Evolutionary conservation across 768 basidiomycete species (phyloP).

Genomic region (Agaricus subrufescens): DNA sequence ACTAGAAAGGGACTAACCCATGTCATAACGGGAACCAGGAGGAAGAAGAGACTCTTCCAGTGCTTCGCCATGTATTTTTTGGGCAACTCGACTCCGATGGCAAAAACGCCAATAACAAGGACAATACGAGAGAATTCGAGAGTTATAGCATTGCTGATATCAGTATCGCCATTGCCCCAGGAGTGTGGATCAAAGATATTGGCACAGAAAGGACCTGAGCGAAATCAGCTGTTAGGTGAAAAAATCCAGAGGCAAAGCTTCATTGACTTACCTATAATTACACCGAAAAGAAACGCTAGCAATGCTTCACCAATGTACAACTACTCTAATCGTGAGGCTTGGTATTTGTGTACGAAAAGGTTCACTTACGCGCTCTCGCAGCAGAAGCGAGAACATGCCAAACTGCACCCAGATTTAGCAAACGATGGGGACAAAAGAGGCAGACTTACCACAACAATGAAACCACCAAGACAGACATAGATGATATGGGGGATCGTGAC

Average conservation of each 20-base stretch:
- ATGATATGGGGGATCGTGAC: constrained; percentile 68
- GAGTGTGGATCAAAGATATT: constrained; percentile 76
- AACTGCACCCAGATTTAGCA: constrained; percentile 46
- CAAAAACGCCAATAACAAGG: constrained; percentile 95
- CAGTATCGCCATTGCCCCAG: constrained; percentile 55
- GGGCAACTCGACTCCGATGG: constrained; percentile 95
- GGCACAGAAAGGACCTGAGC: constrained; percentile 74
- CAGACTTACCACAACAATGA: constrained; percentile 67
- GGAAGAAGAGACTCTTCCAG: constrained; percentile 84
- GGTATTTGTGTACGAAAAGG: not conserved
- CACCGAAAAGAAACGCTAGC: constrained; percentile 91
- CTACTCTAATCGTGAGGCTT: constrained; percentile 25
- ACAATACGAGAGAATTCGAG: constrained; percentile 91
- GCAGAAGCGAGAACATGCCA: constrained; percentile 90
- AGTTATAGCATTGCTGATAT: constrained; percentile 68
- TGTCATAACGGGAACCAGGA: constrained; percentile 80
- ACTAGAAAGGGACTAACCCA: constrained; percentile 50
- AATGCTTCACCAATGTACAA: constrained; percentile 95
- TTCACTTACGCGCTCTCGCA: constrained; percentile 73
- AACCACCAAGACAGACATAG: constrained; percentile 77
- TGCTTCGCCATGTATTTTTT: constrained; percentile 93
- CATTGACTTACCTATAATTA: constrained; percentile 67
- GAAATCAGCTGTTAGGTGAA: not conserved
- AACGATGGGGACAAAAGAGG: not conserved
- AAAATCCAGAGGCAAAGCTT: not conserved